Evolutionary conservation across 192 early-diverging fungal species (phyloP), one percentile per base, ranked within the genome.

Genomic region (Thoreauomyces humboldtii): DNA sequence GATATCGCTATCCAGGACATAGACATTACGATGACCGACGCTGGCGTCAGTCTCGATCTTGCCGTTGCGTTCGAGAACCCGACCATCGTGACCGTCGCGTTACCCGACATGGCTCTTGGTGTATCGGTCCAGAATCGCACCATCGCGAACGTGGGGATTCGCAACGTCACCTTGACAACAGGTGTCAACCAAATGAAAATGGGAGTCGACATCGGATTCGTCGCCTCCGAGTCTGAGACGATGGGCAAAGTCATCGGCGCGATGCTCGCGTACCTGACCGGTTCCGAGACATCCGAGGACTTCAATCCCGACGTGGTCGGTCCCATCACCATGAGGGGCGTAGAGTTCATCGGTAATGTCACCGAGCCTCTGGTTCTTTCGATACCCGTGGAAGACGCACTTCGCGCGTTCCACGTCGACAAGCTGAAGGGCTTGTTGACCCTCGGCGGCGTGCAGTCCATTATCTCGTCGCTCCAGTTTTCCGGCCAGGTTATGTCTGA

Each of bases 1-100:
- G 47, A 48, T 24, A 48, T 48, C 7, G 47, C 47, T 9, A 48
- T 48, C 47, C 12, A 48, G 25, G 47, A 48, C 7, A 48, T 48
- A 12, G 47, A 24, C 9, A 48, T 48, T 19, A 48, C 9, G 7
- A 48, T 48, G 47, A 48, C 47, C 7, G 47, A 48, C 22, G 7
- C 47, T 22, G 47, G 12, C 9, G 7, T 48, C 7, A 48, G 47
- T 22, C 47, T 48, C 22, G 7, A 19, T 17, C 12, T 48, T 22
- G 9, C 17, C 22, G 47, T 48, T 9, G 22, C 47, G 22, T 48
- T 48, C 47, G 47, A 48, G 22, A 48, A 48, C 47, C 47, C 47
- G 12, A 48, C 47, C 11, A 22, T 48, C 7, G 22, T 48, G 22
- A 7, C 9, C 12, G 47, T 48, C 7, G 25, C 12, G 22, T 7